Percentiles rank a stretch among this genome's conserved stretches.
These are phyloP conservation scores for Penicillium sp. DNA, from an alignment of 2,329 filamentous ascomycete species.

Conservation along the genomic window DNA sequence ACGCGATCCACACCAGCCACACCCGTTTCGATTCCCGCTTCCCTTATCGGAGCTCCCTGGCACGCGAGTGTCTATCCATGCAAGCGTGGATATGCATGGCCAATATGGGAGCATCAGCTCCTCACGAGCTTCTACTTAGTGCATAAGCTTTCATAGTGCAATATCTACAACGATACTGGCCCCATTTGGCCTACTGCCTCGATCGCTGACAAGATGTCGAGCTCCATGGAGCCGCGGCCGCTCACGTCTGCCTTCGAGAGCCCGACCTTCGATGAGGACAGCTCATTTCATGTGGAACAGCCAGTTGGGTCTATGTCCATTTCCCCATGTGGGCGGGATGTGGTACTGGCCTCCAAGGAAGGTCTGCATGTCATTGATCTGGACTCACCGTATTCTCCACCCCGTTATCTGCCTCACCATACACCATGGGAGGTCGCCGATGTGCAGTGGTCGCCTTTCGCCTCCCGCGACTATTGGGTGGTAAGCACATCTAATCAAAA, in stretches of 20 bases:
- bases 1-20: constrained; percentile 14
- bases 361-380: constrained; percentile 90
- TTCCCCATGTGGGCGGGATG: constrained; percentile 84
- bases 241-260: constrained; percentile 70
- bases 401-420: constrained; percentile 80
- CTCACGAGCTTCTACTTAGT: not conserved
- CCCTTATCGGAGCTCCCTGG: constrained; percentile 19
- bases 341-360: constrained; percentile 86
- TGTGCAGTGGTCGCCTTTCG: constrained; percentile 95
- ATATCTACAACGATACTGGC: constrained; percentile 8
- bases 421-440: constrained; percentile 94
- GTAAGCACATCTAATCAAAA: constrained; percentile 93
- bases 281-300: constrained; percentile 77
- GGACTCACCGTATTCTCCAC: constrained; percentile 83
- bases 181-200: constrained; percentile 9
- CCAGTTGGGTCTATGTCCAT: constrained; percentile 87
- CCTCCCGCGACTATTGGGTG: constrained; percentile 86
- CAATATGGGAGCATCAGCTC: constrained; percentile 1
- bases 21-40: constrained; percentile 15
- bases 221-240: constrained; percentile 38
- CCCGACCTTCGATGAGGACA: constrained; percentile 81
- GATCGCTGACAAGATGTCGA: constrained; percentile 30
- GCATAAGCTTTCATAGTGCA: constrained; percentile 2
- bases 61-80: constrained; percentile 7
- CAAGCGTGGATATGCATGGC: not conserved